Percentiles rank a stretch among this genome's conserved stretches.
Evolutionary conservation across 768 basidiomycete species (phyloP).

Genomic region (Cubamyces sp.): DNA sequence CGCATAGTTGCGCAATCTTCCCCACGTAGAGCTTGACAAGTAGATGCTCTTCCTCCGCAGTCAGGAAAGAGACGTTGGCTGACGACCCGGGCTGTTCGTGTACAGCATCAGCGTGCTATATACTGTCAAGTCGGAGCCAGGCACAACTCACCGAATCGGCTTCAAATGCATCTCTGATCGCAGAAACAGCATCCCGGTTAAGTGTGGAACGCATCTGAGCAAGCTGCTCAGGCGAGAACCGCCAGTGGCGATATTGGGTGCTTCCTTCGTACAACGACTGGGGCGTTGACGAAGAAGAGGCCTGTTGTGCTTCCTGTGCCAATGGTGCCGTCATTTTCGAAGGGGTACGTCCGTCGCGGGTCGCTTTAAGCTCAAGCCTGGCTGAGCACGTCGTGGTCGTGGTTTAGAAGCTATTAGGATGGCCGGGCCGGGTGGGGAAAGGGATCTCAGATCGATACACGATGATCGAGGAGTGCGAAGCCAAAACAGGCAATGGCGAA

Average conservation of each 20-base stretch:
- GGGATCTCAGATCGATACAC: conserved; percentile 6
- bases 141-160: conserved; percentile 67
- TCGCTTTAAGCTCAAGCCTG: not conserved
- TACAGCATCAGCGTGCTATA: not conserved
- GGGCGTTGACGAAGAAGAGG: conserved; percentile 6
- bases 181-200: conserved; percentile 76
- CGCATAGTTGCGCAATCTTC: conserved; percentile 85
- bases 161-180: conserved; percentile 79
- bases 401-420: not conserved
- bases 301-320: not conserved
- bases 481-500: conserved; percentile 4
- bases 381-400: conserved; percentile 4
- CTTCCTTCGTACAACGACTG: conserved; percentile 71
- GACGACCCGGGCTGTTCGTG: conserved; percentile 69
- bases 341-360: no score
- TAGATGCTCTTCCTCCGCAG: conserved; percentile 80
- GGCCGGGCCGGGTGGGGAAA: conserved; percentile 4
- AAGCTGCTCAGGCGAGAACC: conserved; percentile 77
- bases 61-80: conserved; percentile 70
- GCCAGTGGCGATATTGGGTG: conserved; percentile 87
- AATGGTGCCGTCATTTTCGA: conserved; percentile 9
- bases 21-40: conserved; percentile 89
- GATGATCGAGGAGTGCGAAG: conserved; percentile 7
- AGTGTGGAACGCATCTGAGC: conserved; percentile 60
- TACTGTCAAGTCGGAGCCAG: not conserved